phyloP scores from a whole-genome alignment of 1,284 basidiomycete species.

The Golubevia pallescens region DNA sequence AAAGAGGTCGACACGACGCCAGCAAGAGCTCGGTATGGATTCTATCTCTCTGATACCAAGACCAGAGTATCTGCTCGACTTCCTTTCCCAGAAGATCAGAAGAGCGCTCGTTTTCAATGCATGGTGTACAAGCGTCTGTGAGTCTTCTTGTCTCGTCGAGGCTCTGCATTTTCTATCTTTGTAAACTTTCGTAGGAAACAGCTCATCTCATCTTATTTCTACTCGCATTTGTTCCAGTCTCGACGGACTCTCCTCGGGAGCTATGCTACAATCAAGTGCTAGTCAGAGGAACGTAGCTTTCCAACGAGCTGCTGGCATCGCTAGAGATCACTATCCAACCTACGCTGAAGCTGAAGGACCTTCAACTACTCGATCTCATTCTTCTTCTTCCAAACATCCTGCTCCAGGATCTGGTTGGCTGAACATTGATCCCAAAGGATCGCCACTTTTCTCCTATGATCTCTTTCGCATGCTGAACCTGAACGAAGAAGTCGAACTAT shows the following conservation, averaged over 20 bases:
- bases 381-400: background rate
- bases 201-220: constrained; percentile 20
- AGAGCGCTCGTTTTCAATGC: constrained; percentile 39
- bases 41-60: constrained; percentile 48
- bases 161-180: too few relatives aligned
- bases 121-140: constrained; percentile 55
- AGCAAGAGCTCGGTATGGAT: constrained; percentile 5
- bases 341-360: too few relatives aligned
- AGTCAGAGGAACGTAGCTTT: background rate
- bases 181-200: too few relatives aligned
- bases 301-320: background rate
- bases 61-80: constrained; percentile 69
- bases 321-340: background rate
- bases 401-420: background rate
- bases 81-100: constrained; percentile 54
- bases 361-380: background rate
- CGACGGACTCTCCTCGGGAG: background rate
- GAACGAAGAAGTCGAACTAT: constrained; percentile 20
- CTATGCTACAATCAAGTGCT: constrained; percentile 2
- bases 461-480: constrained; percentile 19
- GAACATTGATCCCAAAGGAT: constrained; percentile 21
- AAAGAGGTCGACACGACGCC: background rate
- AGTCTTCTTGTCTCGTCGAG: background rate
- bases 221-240: constrained; percentile 3
- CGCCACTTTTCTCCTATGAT: constrained; percentile 17